These are phyloP conservation scores for Piper longum DNA, from an alignment of 164 flowering plant species.

Conservation along the genomic window DNA sequence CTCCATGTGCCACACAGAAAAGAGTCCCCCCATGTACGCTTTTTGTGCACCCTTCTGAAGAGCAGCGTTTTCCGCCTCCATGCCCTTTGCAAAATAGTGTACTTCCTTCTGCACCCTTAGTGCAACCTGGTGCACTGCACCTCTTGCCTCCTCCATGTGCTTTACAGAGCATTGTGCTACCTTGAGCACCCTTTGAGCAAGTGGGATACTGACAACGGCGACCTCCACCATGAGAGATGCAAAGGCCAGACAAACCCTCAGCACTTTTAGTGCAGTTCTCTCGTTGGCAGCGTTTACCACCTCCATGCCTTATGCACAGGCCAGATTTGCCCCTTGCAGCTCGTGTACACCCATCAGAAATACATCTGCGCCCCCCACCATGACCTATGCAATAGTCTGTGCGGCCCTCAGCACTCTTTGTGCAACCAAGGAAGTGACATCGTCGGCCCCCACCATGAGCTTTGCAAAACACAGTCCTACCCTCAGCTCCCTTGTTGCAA, in stretches of 20 bases:
- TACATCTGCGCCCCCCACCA: constrained; percentile 92
- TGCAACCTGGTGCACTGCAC: constrained; percentile 61
- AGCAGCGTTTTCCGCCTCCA: constrained; percentile 92
- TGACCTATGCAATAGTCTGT: constrained; percentile 90
- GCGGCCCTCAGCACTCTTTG: constrained; percentile 95
- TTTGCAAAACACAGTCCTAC: constrained; percentile 85
- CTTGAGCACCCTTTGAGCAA: constrained; percentile 91
- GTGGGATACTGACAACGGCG: constrained; percentile 56
- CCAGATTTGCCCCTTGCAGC: constrained; percentile 94
- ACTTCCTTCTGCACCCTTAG: constrained; percentile 94
- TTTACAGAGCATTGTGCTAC: constrained; percentile 88
- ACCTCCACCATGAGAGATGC: constrained; percentile 97
- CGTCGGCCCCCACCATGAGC: constrained; percentile 98
- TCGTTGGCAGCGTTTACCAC: constrained; percentile 82
- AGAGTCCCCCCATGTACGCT: constrained; percentile 89
- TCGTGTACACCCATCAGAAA: constrained; percentile 59
- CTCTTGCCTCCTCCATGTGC: constrained; percentile 94
- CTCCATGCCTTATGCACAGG: constrained; percentile 86
- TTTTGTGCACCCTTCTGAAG: constrained; percentile 69
- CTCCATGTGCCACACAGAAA: constrained; percentile 87
- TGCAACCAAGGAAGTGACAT: constrained; percentile 78
- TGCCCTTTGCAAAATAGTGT: constrained; percentile 88
- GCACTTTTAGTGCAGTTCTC: constrained; percentile 88
- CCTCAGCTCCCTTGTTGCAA: constrained; percentile 92
- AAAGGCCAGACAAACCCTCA: constrained; percentile 90